Evolutionary conservation across 345 rosid genomes (phyloP), one percentile per base, ranked within the genome.

Genomic region (Eucalyptus pauciflora): DNA sequence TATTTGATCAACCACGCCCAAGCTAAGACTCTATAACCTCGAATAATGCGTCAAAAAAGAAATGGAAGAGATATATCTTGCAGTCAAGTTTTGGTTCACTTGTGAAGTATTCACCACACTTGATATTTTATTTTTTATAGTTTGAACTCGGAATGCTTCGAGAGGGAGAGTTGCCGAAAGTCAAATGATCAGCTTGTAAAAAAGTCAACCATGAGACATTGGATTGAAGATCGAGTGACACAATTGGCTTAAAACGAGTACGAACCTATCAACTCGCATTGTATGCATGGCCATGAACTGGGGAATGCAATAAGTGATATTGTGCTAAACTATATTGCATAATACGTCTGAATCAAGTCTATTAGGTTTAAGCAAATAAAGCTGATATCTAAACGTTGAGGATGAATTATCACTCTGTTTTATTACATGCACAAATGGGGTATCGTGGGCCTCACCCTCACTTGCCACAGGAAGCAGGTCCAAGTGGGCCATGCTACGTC

Each of bases 221-320:
- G 12, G 29, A 24, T 22, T 56, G 29, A 56, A 56, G 10, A 56
- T 56, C 13, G 6, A 24, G 29, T 56, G 29, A 56, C 29, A 56
- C 13, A 24, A 4, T 56, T 56, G 29, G 29, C 62, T 56, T 56
- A 22, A 56, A 9, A 56, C 3, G 29, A 56, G 62, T 24, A 22
- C 0, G 29, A 56, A 56, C 62, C 5, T 24, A 24, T 56, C 29
- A 56, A 10, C 62, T 22, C 1, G 12, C 12, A 56, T 56, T 0
- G 13, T 56, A 56, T 24, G 62, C 62, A 22, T 10, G 12, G 24
- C 62, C 62, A 24, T 56, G 62, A 56, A 24, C 13, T 56, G 67
- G n/a, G 67, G 67, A 13, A 60, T 25, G 69, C 69, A 5, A 60
- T 11, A 60, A 13, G 8, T 60, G 69, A 60, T 60, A 10, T 13